These are phyloP conservation scores for Kluyveromyces sp. DNA, from an alignment of 1,139 yeast species.

Conservation along the genomic window DNA sequence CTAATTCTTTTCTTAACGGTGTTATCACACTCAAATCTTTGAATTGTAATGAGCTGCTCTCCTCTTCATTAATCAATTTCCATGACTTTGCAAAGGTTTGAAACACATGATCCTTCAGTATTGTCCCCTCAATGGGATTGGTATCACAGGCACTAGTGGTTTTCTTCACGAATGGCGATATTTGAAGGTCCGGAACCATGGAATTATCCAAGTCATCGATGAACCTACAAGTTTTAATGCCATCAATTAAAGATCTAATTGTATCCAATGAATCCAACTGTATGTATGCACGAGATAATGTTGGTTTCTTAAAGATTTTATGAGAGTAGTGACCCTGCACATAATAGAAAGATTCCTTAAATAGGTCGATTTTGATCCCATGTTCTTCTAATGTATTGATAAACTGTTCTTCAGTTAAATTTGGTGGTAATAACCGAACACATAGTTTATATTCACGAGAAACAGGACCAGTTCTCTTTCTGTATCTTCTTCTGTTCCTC, in stretches of 20 bases:
- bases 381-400: constrained; percentile 11
- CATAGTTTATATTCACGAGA: constrained; percentile 18
- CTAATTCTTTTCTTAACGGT: constrained; percentile 22
- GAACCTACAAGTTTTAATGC: constrained; percentile 15
- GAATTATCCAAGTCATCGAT: constrained; percentile 24
- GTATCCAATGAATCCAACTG: constrained; percentile 16
- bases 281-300: constrained; percentile 27
- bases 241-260: constrained; percentile 12
- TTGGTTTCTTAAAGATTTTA: constrained; percentile 25
- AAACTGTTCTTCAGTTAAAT: constrained; percentile 21
- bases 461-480: neutral
- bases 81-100: constrained; percentile 23
- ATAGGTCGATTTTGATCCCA: constrained; percentile 7
- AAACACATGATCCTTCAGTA: constrained; percentile 21
- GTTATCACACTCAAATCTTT: constrained; percentile 22
- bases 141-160: constrained; percentile 7
- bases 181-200: constrained; percentile 14
- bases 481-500: constrained; percentile 1
- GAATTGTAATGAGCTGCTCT: constrained; percentile 15
- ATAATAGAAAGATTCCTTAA: constrained; percentile 19
- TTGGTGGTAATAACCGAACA: constrained; percentile 28
- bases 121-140: constrained; percentile 15
- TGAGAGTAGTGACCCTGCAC: constrained; percentile 22
- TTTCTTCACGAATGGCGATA: constrained; percentile 23
- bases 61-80: constrained; percentile 15